Base-by-base conservation (phyloP, 1,284 basidiomycete species). In the Cystobasidium sp. region DNA sequence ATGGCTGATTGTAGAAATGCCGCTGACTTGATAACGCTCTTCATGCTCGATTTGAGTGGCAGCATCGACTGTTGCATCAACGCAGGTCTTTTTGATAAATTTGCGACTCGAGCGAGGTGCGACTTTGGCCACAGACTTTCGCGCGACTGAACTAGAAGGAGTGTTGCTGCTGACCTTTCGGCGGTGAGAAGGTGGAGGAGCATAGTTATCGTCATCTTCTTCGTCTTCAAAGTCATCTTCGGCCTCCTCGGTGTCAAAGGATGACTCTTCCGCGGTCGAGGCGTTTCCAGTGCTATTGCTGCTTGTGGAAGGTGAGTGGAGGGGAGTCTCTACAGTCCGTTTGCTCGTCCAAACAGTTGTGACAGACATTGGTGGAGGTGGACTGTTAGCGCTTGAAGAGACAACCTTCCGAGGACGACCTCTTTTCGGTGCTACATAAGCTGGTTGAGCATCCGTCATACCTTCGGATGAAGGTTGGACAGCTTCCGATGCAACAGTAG, bases 141-240 rank as follows among this genome's bases (percentile, higher is more conserved):
- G 61, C 43, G 2, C 5, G 61, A 37, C 16, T 7, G 44, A 22
- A 12, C 4, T 22, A 63, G 61, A 20, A 8, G 43, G 44, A 24
- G 46, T 22, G 6, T 49, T 31, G 22, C 20, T 51, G 20, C 16
- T 6, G 3, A 10, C 37, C 18, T 63, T 63, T 22, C 43, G 37
- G 24, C 31, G 61, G 31, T 63, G 61, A 12, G 61, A 49, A 31
- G 61, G 18, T 12, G 43, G 43, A n/a, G 44, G 61, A 24, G 6
- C 14, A 49, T 63, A 63, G 24, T 9, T 63, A 47, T 49, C 61
- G 9, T 63, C 61, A 22, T 63, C 61, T 37, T 63, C 59, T n/a
- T 61, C 61, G 12, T 44, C 59, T 22, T 24, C n/a, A 14, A 47
- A 46, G 24, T 63, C 46, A 20, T 63, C 44, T 14, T 63, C 61